Percentiles rank a stretch among this genome's conserved stretches.
Conservation (phyloP, 169 alveolate species). For the Blepharisma undulans region DNA sequence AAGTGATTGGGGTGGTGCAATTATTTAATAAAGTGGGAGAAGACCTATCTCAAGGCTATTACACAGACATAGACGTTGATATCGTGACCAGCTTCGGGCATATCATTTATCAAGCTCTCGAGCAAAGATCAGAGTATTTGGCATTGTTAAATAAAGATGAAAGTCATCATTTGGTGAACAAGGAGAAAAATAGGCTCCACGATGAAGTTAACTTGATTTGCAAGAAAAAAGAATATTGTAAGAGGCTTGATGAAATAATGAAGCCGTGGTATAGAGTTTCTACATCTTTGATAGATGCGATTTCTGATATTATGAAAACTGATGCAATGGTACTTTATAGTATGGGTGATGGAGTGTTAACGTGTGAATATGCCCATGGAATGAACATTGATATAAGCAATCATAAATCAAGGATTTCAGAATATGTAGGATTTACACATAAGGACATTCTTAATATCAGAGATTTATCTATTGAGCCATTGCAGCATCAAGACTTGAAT, state of each 20-base stretch:
- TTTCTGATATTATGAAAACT: not conserved
- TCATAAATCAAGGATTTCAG: not conserved
- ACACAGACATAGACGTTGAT: conserved; percentile 3
- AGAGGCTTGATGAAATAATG: not conserved
- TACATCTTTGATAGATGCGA: not conserved
- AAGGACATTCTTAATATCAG: not conserved
- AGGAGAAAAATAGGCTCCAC: not conserved
- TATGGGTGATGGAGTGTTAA: not conserved
- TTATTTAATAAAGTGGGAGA: conserved; percentile 21
- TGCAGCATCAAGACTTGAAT: not conserved
- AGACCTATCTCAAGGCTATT: not conserved
- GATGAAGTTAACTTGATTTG: not conserved
- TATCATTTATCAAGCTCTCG: not conserved
- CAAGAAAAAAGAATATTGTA: not conserved
- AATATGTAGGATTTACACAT: not conserved
- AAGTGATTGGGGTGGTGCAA: not conserved
- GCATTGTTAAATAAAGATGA: not conserved
- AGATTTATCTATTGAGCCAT: conserved; percentile 26
- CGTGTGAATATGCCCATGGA: not conserved
- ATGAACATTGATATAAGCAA: not conserved
- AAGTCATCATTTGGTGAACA: not conserved
- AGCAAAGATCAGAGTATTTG: not conserved
- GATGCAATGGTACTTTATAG: not conserved
- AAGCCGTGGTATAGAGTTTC: not conserved
- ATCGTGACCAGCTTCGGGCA: not conserved